Evolutionary conservation across 2,329 filamentous ascomycete species (phyloP).

Genomic region (Aspergillus viridinutans): DNA sequence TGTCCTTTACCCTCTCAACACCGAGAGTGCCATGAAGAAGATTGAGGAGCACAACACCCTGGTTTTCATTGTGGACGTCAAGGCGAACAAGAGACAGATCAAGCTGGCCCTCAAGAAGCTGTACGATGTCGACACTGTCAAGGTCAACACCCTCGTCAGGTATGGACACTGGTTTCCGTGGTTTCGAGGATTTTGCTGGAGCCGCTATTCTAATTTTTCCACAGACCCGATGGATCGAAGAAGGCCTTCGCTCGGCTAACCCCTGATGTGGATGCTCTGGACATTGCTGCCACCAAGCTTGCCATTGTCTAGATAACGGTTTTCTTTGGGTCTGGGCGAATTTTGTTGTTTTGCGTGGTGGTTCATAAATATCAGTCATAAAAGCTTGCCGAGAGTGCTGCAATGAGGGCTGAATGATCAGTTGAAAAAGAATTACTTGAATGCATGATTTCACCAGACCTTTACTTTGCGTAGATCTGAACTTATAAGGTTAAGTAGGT

Average conservation of each 20-base stretch:
- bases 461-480: constrained; percentile 12
- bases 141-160: constrained; percentile 99
- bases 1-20: constrained; percentile 97
- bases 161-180: constrained; percentile 40
- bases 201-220: constrained; percentile 1
- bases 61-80: constrained; percentile 93
- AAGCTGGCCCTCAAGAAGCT: constrained; percentile 98
- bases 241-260: constrained; percentile 98
- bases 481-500: constrained; percentile 1
- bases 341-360: constrained; percentile 38
- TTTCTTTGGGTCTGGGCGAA: constrained; percentile 46
- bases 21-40: constrained; percentile 99
- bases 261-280: constrained; percentile 93
- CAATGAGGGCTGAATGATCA: constrained; percentile 36
- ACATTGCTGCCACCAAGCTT: constrained; percentile 99
- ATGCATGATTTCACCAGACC: constrained; percentile 18
- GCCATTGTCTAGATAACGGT: constrained; percentile 75
- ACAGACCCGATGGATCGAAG: constrained; percentile 90
- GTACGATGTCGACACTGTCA: constrained; percentile 95
- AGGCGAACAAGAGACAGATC: constrained; percentile 99
- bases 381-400: constrained; percentile 27
- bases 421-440: constrained; percentile 30
- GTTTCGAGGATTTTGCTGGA: not conserved
- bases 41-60: constrained; percentile 99
- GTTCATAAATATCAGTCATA: constrained; percentile 35